phyloP scores from a whole-genome alignment of 768 basidiomycete species.

The Chlorophyllum brunneum region DNA sequence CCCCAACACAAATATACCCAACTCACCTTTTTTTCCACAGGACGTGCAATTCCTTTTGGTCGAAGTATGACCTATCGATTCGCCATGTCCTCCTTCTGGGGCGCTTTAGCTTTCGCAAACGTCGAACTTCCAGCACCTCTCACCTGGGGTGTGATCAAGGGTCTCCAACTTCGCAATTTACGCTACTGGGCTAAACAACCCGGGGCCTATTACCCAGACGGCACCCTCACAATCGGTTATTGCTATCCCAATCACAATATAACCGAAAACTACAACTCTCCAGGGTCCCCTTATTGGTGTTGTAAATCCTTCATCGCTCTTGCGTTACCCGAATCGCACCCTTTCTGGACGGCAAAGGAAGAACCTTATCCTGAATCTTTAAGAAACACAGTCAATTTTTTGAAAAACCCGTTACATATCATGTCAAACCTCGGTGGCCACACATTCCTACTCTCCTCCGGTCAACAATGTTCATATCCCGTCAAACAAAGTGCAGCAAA shows the following conservation, averaged over 20 bases:
- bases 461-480: slow-evolving; percentile 76
- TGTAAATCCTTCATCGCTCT: slow-evolving; percentile 74
- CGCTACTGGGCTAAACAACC: slow-evolving; percentile 69
- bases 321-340: slow-evolving; percentile 58
- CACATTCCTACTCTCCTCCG: slow-evolving; percentile 69
- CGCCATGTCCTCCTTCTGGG: slow-evolving; percentile 82
- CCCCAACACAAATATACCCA: too few relatives aligned
- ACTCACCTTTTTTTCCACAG: slow-evolving; percentile 27
- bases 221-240: slow-evolving; percentile 70
- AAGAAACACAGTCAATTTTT: slow-evolving; percentile 42
- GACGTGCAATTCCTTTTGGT: slow-evolving; percentile 73
- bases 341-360: slow-evolving; percentile 70
- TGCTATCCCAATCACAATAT: slow-evolving; percentile 71
- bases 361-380: slow-evolving; percentile 55
- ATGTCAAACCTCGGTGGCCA: slow-evolving; percentile 59
- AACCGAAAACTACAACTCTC: slow-evolving; percentile 78
- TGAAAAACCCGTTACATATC: slow-evolving; percentile 67
- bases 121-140: slow-evolving; percentile 65
- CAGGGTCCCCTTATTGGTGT: slow-evolving; percentile 78
- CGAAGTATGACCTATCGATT: slow-evolving; percentile 75
- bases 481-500: slow-evolving; percentile 77
- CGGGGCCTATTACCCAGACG: slow-evolving; percentile 56
- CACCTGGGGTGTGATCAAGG: slow-evolving; percentile 74
- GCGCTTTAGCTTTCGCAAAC: slow-evolving; percentile 68
- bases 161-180: slow-evolving; percentile 66